Conservation (phyloP, 768 basidiomycete species). For the Suillus cothurnatus region DNA sequence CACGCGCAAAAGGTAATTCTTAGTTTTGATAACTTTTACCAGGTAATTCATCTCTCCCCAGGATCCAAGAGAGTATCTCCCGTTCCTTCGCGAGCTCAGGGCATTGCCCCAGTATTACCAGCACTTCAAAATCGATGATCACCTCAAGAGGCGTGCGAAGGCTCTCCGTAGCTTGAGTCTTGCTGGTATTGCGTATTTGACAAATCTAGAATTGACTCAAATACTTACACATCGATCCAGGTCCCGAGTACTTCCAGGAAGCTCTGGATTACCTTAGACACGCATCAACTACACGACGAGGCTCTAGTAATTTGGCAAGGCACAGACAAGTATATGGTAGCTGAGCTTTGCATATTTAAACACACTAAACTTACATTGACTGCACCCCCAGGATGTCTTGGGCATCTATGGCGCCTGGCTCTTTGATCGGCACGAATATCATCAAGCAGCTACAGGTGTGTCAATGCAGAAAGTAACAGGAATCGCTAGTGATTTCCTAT, state of each 20-base stretch:
- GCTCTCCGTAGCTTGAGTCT: conserved; percentile 75
- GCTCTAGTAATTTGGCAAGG: conserved; percentile 77
- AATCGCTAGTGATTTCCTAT: conserved; percentile 1
- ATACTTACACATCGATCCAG: conserved; percentile 39
- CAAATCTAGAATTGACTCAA: background rate
- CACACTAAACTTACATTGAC: conserved; percentile 10
- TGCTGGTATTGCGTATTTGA: conserved; percentile 53
- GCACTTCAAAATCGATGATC: conserved; percentile 89
- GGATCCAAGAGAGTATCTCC: conserved; percentile 98
- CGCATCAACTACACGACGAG: conserved; percentile 70
- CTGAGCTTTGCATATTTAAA: conserved; percentile 4
- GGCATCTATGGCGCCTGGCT: conserved; percentile 85
- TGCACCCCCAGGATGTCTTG: conserved; percentile 55
- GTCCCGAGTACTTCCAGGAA: conserved; percentile 73
- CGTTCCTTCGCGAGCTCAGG: conserved; percentile 90
- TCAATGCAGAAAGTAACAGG: background rate
- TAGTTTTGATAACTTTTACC: conserved; percentile 6
- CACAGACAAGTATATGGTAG: conserved; percentile 65
- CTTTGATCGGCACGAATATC: conserved; percentile 81
- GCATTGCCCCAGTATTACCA: conserved; percentile 77
- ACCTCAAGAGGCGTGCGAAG: conserved; percentile 73
- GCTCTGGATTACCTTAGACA: conserved; percentile 77
- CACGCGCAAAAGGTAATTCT: conserved; percentile 88
- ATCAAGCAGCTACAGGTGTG: conserved; percentile 80
- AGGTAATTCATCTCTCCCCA: conserved; percentile 32